Evolutionary conservation across 768 basidiomycete species (phyloP), one percentile per base, ranked within the genome.

Genomic region (Russula brevipes): DNA sequence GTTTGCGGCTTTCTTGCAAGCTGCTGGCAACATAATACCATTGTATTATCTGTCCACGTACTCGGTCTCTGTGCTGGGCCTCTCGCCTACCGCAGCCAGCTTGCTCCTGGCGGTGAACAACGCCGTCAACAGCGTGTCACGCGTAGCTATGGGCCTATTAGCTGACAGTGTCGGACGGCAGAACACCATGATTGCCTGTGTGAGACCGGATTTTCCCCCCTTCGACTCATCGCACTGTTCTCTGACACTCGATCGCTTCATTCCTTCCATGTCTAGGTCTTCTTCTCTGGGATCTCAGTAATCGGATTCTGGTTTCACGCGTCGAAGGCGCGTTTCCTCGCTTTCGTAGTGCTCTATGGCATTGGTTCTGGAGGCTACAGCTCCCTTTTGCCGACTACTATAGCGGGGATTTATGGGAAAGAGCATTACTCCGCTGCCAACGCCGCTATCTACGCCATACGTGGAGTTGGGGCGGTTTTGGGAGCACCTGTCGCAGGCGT

Each of bases 361-460:
- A 69, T 79, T 54, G 75, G 73, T 51, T 76, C 79, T 2, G 78
- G 79, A 19, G 79, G 79, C 3, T 79, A 80, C 70, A 79, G 79
- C 60, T 76, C 77, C 11, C 72, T 79, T 12, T 67, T 80, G 24
- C 78, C 78, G 5, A 78, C 79, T 6, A 77, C 78, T 1, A 76
- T 78, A 60, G 73, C 77, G 1, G 78, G 79, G 47, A 71, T 80
- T 10, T 80, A 77, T 61, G 78, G 78, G 2, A 70, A 74, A 30
- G 76, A 78, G 58, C 76, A 80, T 57, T 79, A 79, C 64, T 68
- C 76, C 30, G 71, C 75, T 56, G 76, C 79, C 49, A 80, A 79
- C 63, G 73, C 74, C 3, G 72, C 73, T 42, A 72, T 79, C 52
- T 78, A 79, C 64, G 77, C 78, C 66, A 70, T 79, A 36, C 76